phyloP scores from a whole-genome alignment of 2,329 filamentous ascomycete species.

The Rutstroemia sp. region DNA sequence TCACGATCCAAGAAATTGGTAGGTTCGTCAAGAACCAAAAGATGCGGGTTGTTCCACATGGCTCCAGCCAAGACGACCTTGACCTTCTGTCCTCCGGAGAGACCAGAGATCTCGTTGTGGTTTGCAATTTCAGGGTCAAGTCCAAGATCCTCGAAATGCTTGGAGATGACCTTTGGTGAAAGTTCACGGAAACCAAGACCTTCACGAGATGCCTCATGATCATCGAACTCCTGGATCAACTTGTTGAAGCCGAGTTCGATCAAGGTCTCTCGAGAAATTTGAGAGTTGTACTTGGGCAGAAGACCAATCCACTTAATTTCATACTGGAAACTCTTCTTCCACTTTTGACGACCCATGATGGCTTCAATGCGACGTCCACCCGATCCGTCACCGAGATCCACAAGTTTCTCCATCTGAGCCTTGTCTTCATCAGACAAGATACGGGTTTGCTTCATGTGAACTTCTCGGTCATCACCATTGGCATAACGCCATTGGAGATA shows the following conservation, averaged over 20 bases:
- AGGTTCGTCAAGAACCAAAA: conserved; percentile 95
- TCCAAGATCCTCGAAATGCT: conserved; percentile 96
- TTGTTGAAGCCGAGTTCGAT: conserved; percentile 82
- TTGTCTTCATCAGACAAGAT: conserved; percentile 78
- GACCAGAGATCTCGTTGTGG: conserved; percentile 94
- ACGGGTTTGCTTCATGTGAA: conserved; percentile 95
- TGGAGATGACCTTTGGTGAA: conserved; percentile 86
- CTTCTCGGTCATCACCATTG: conserved; percentile 93
- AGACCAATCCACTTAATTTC: conserved; percentile 90
- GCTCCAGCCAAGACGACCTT: conserved; percentile 95
- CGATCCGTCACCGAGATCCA: conserved; percentile 79
- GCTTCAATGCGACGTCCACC: conserved; percentile 72
- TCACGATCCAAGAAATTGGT: conserved; percentile 99
- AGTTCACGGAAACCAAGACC: conserved; percentile 93
- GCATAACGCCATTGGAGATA: conserved; percentile 98
- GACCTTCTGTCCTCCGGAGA: conserved; percentile 97
- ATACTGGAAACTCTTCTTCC: conserved; percentile 98
- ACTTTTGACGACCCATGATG: conserved; percentile 94
- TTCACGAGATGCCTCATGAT: conserved; percentile 97
- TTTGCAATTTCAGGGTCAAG: conserved; percentile 97
- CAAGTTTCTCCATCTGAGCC: conserved; percentile 81
- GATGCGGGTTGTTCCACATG: conserved; percentile 98
- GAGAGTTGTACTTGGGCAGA: conserved; percentile 87
- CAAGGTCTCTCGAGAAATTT: conserved; percentile 89
- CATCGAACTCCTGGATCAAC: conserved; percentile 94